Evolutionary conservation across 2,329 filamentous ascomycete species (phyloP), one percentile per base, ranked within the genome.

Genomic region (Fusarium sterilihyphosum): DNA sequence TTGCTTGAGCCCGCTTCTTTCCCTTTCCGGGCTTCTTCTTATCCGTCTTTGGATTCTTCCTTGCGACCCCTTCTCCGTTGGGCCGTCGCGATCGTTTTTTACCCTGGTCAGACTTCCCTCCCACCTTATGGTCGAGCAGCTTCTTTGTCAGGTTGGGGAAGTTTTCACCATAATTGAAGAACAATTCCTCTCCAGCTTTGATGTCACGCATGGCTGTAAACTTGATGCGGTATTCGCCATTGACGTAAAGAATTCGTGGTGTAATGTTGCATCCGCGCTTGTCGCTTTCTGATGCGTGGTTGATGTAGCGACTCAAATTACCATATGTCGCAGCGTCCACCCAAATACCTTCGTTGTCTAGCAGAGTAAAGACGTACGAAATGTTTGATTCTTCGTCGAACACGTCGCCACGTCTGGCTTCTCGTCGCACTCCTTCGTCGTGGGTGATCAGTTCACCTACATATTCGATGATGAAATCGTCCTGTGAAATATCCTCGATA

Each of bases 251-350:
- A 61, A 94, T 92, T 66, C 89, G 88, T 4, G 93, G 89, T 22
- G 85, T 87, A 67, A 91, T 89, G 73, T 91, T 90, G 78, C 91
- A 91, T 61, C 93, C 80, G 73, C 84, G 77, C 69, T 84, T 84
- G 69, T 86, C 84, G 50, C 82, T 80, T 54, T 86, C 85, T 3
- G 87, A 86, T 20, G 92, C 91, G 77, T 96, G 93, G 81, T 97
- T 96, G 81, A 96, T 94, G 82, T 95, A 96, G 8, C 94, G 90
- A 53, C 92, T 92, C 73, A 95, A 91, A 80, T 96, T 96, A 57
- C 94, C 94, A 73, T 92, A 92, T 47, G 91, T 90, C 26, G 92
- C 93, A 12, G 91, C 92, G 79, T 96, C 94, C 24, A 96, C 88
- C 89, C 89, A 91, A 43, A 89, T 90, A 47, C 89, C 89, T 73